Evolutionary conservation across 345 rosid species (phyloP), one percentile per base, ranked within the genome.

Genomic region (Turritis glabra): DNA sequence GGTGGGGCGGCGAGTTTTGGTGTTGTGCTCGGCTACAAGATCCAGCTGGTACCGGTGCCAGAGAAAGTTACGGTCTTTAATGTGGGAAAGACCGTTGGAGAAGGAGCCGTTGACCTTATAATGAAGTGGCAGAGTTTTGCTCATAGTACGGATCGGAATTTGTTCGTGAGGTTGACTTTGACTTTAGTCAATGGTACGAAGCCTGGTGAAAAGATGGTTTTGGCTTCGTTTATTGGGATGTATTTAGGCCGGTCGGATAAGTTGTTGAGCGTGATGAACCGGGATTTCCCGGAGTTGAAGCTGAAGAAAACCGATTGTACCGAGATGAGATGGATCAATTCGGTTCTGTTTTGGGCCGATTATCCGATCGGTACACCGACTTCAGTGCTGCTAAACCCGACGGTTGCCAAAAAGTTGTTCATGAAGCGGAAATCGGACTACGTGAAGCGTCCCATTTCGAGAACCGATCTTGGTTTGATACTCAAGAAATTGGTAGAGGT

Each of bases 1-100:
- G 89, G 90, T 6, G 89, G 93, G 0, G 89, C 79, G 4, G 89
- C 86, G 3, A 89, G 86, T 35, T 89, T 84, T 8, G 89, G 89
- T 0, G 80, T 87, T 10, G 50, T 89, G 14, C 57, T 89, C 0
- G 72, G 87, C 0, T 87, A 83, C 44, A 85, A 65, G 53, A 64
- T 87, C 22, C 65, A 57, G 17, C 23, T 87, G 0, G 89, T 82
- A 13, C 33, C 80, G 8, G 86, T 86, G 17, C 85, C 85, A 3
- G 72, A 74, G 51, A 85, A 72, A n/a, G 74, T 82, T 4, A 73
- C 78, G 2, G 78, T 79, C 1, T 65, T 78, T 13, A 63, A 5
- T 0, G 59, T 72, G 1, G 8, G 18, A 5, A 78, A 12, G 46
- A 72, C 70, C 22, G 58, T 73, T 10, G 71, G 37, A 29, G 74